Percentiles rank a stretch among this genome's conserved stretches.
phyloP scores from a whole-genome alignment of 2,329 filamentous ascomycete species.

The Akanthomyces muscarius region DNA sequence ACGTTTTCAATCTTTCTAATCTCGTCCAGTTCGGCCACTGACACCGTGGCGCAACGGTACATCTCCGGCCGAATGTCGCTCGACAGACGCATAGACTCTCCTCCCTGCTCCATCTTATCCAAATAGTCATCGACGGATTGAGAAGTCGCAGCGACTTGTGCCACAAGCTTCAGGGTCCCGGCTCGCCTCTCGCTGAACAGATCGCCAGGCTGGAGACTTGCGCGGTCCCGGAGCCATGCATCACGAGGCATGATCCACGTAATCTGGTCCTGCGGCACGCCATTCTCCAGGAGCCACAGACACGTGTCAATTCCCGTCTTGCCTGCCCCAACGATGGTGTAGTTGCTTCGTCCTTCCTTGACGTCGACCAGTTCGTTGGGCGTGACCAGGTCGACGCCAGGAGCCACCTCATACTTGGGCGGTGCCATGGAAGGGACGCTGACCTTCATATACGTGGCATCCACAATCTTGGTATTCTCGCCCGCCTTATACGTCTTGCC shows the following conservation, averaged over 20 bases:
- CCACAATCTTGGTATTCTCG: conserved; percentile 3
- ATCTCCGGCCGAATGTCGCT: not conserved
- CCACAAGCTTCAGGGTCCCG: not conserved
- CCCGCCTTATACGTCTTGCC: not conserved
- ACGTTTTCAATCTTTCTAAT: conserved; percentile 6
- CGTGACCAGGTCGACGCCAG: not conserved
- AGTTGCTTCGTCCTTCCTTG: not conserved
- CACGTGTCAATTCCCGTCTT: conserved; percentile 15
- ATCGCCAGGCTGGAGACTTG: conserved; percentile 2
- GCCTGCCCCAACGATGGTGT: conserved; percentile 10
- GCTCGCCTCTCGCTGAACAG: not conserved
- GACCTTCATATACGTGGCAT: conserved; percentile 12
- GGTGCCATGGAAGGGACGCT: conserved; percentile 1
- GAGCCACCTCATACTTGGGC: conserved; percentile 1
- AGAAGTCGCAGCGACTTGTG: not conserved
- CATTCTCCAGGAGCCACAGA: conserved; percentile 11
- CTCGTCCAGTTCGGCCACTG: conserved; percentile 6
- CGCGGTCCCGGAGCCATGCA: conserved; percentile 12
- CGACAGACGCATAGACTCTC: not conserved
- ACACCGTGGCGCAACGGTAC: conserved; percentile 11
- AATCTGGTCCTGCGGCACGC: not conserved
- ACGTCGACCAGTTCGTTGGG: conserved; percentile 4
- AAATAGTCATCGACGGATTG: not conserved
- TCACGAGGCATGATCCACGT: conserved; percentile 14
- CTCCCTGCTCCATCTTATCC: conserved; percentile 4